Conservation (phyloP, 148 eudicot species). For the Dianthus caryophyllus region DNA sequence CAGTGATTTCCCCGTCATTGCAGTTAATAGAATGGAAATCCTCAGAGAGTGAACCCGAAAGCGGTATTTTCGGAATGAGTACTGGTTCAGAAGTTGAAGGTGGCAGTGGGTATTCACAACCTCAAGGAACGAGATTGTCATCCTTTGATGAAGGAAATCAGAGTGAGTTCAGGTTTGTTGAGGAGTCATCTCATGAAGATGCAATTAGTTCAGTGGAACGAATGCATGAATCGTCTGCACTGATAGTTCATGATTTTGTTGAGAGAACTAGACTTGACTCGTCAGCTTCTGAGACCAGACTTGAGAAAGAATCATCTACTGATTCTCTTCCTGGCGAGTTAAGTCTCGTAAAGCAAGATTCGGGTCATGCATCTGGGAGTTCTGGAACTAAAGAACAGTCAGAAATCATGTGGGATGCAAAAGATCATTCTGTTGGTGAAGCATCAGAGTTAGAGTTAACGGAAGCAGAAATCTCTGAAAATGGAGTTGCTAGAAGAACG, state of each 20-base stretch:
- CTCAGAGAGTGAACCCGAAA: constrained; percentile 20
- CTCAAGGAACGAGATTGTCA: constrained; percentile 19
- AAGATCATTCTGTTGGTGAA: constrained; percentile 37
- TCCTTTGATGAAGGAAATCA: constrained; percentile 19
- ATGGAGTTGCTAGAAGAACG: constrained; percentile 41
- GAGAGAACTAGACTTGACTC: constrained; percentile 53
- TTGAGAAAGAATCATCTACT: constrained; percentile 28
- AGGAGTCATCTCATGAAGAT: constrained; percentile 37
- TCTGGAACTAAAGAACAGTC: constrained; percentile 51
- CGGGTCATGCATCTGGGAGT: constrained; percentile 39
- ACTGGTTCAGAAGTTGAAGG: constrained; percentile 22
- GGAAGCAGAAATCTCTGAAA: constrained; percentile 28
- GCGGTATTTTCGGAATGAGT: constrained; percentile 21
- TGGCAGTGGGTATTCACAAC: constrained; percentile 13
- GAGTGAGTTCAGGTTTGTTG: constrained; percentile 18
- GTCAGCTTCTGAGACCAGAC: constrained; percentile 38
- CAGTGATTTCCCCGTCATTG: constrained; percentile 29
- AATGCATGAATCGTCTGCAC: constrained; percentile 50
- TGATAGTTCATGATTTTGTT: constrained; percentile 53
- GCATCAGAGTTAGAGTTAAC: constrained; percentile 31
- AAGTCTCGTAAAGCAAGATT: constrained; percentile 32
- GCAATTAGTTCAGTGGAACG: constrained; percentile 56
- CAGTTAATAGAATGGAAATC: constrained; percentile 20
- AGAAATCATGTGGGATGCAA: constrained; percentile 61
- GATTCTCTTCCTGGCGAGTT: constrained; percentile 31